Evolutionary conservation across 2,329 filamentous ascomycete genomes (phyloP).

Genomic region (Exophiala calicioides): DNA sequence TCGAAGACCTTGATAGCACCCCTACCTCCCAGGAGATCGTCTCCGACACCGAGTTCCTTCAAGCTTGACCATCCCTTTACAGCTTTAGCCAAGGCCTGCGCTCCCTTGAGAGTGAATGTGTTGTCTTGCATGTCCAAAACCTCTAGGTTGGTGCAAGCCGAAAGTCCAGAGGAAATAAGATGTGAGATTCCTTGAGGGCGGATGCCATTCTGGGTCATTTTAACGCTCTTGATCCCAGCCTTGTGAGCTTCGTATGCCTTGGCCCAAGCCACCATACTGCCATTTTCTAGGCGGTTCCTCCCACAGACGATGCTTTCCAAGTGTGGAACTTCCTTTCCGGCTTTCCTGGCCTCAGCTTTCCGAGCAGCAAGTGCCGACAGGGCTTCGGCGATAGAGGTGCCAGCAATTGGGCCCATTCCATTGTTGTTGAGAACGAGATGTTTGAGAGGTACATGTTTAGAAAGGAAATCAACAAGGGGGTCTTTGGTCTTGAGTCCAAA

Average conservation of each 20-base stretch:
- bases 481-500: slow-evolving; percentile 95
- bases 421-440: slow-evolving; percentile 99
- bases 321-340: slow-evolving; percentile 71
- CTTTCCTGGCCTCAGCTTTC: slow-evolving; percentile 69
- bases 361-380: slow-evolving; percentile 78
- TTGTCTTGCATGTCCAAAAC: slow-evolving; percentile 95
- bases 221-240: slow-evolving; percentile 76
- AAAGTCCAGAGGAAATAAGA: slow-evolving; percentile 76
- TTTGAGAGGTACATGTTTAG: slow-evolving; percentile 82
- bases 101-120: slow-evolving; percentile 83
- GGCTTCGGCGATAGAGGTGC: slow-evolving; percentile 84
- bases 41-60: slow-evolving; percentile 81
- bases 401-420: slow-evolving; percentile 87
- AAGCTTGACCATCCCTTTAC: slow-evolving; percentile 73
- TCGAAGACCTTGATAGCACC: slow-evolving; percentile 73
- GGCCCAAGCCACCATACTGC: slow-evolving; percentile 94
- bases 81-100: slow-evolving; percentile 74
- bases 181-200: slow-evolving; percentile 86
- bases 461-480: slow-evolving; percentile 88
- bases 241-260: slow-evolving; percentile 78
- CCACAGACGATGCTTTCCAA: slow-evolving; percentile 98
- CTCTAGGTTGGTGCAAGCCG: slow-evolving; percentile 66
- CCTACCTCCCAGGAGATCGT: slow-evolving; percentile 78
- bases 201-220: slow-evolving; percentile 99
- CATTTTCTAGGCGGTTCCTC: slow-evolving; percentile 91